These are phyloP conservation scores for Mimosa pudica DNA, from an alignment of 306 rosid species.

Conservation along the genomic window DNA sequence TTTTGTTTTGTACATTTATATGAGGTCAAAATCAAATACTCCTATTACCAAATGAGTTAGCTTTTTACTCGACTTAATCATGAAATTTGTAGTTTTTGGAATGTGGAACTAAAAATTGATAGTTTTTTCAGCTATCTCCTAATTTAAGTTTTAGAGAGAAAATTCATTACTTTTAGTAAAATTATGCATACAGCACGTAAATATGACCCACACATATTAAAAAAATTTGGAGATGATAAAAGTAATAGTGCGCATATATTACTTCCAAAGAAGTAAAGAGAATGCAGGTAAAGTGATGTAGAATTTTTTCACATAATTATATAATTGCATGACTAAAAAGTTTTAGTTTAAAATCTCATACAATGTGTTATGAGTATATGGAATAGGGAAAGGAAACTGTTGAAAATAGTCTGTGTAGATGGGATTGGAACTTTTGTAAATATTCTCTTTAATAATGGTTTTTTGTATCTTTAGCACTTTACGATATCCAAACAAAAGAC, in stretches of 20 bases:
- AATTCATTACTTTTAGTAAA: background rate
- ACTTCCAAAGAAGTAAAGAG: background rate
- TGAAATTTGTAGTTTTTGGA: background rate
- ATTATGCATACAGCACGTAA: background rate
- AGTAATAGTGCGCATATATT: background rate
- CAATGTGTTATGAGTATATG: background rate
- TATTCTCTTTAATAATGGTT: slow-evolving; percentile 23
- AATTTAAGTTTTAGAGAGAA: background rate
- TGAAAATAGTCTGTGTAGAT: slow-evolving; percentile 21
- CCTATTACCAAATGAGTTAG: too few species aligned
- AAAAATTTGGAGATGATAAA: background rate
- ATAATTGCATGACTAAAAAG: background rate
- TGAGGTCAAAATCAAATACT: background rate
- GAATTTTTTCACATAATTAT: background rate
- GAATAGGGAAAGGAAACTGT: slow-evolving; percentile 32
- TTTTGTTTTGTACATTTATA: background rate
- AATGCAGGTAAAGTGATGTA: background rate
- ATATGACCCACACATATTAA: background rate
- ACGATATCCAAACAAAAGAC: slow-evolving; percentile 25
- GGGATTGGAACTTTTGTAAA: slow-evolving; percentile 27
- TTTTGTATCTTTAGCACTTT: slow-evolving; percentile 35
- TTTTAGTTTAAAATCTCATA: background rate
- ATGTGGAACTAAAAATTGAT: background rate
- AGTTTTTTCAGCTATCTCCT: background rate
- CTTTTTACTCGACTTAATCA: background rate